Percentiles rank a stretch among this genome's conserved stretches.
Evolutionary conservation across 768 basidiomycete species (phyloP).

Genomic region (Cystofilobasidium capitatum): DNA sequence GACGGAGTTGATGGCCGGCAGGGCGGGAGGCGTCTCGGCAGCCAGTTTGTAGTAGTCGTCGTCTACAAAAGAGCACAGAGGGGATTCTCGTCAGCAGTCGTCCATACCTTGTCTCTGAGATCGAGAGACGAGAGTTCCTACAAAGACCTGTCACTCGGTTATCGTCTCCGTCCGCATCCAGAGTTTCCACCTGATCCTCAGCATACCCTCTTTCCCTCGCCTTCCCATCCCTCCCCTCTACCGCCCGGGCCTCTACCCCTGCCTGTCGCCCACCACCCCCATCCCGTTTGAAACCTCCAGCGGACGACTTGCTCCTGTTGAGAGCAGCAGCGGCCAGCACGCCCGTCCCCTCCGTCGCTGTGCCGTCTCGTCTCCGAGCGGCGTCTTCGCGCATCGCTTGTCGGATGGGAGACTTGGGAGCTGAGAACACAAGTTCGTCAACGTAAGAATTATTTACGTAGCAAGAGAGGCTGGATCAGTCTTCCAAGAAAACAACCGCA

Average conservation of each 20-base stretch:
- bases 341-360: neutral
- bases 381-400: neutral
- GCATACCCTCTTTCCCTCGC: too few species aligned
- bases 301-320: neutral
- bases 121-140: too few species aligned
- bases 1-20: conserved; percentile 2
- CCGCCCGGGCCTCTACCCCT: neutral
- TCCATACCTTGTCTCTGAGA: too few species aligned
- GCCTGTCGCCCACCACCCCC: neutral
- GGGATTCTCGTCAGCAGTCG: too few species aligned
- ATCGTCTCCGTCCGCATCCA: too few species aligned
- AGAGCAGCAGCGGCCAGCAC: neutral
- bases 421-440: neutral
- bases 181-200: too few species aligned
- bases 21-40: neutral
- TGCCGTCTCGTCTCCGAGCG: neutral
- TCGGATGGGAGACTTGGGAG: neutral
- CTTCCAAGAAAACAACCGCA: too few species aligned
- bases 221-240: neutral
- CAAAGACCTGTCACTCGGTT: too few species aligned
- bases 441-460: neutral
- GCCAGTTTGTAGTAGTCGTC: conserved; percentile 9
- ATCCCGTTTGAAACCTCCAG: neutral
- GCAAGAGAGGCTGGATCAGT: neutral
- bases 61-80: too few species aligned